Evolutionary conservation across 2,329 filamentous ascomycete genomes (phyloP).

Genomic region (Paraphaeosphaeria sporulosa): DNA sequence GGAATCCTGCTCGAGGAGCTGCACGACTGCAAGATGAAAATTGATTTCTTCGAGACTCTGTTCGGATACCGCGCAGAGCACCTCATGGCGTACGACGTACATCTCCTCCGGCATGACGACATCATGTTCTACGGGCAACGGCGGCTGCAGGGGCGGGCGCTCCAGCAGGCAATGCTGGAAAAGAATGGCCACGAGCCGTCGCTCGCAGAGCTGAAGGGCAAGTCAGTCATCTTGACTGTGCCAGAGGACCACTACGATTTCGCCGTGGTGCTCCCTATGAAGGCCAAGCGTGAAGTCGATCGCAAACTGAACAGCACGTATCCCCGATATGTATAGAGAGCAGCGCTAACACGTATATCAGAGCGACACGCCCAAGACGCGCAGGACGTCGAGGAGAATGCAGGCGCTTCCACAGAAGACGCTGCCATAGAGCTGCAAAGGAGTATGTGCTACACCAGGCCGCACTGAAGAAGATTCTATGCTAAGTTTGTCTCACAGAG

Average conservation of each 20-base stretch:
- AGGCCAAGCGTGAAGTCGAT: neutral
- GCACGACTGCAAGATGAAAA: neutral
- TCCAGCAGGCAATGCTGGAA: neutral
- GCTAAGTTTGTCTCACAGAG: neutral
- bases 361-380: neutral
- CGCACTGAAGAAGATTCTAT: neutral
- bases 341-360: neutral
- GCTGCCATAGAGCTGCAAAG: neutral
- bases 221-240: neutral
- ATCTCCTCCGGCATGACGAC: neutral
- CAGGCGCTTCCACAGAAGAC: neutral
- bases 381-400: neutral
- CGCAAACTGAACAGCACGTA: neutral
- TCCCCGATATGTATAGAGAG: neutral
- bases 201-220: neutral
- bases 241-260: neutral
- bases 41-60: slow-evolving; percentile 4
- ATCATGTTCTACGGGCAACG: neutral
- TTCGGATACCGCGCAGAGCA: slow-evolving; percentile 5
- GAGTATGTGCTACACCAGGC: neutral
- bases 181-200: neutral
- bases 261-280: neutral
- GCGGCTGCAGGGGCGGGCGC: neutral
- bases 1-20: neutral
- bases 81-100: neutral